A percentile compares a stretch with the other conserved stretches of the same genome.
Evolutionary conservation across 1,284 basidiomycete genomes (phyloP).

Genomic region (Cutaneotrichosporon arboriforme): DNA sequence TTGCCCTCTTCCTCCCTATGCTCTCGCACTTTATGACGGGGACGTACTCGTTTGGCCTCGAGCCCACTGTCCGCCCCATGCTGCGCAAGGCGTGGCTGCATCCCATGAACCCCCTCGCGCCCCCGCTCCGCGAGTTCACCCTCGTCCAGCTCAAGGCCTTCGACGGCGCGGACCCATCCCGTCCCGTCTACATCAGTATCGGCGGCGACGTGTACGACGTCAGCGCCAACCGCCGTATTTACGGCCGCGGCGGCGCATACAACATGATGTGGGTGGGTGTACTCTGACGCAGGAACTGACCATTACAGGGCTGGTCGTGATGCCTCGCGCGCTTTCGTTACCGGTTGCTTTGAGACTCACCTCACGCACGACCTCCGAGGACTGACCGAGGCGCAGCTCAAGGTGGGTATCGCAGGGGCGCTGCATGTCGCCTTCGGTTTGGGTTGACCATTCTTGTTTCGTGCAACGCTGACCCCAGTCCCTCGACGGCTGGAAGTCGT

Average conservation of each 20-base stretch:
- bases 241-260: constrained; percentile 48
- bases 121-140: constrained; percentile 20
- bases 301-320: constrained; percentile 67
- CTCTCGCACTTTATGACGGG: constrained; percentile 37
- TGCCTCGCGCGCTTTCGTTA: constrained; percentile 81
- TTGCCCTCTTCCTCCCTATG: constrained; percentile 37
- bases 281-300: not conserved
- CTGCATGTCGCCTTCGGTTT: not conserved
- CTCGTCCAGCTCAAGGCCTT: constrained; percentile 57
- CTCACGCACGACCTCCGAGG: constrained; percentile 84
- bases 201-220: constrained; percentile 63
- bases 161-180: constrained; percentile 63
- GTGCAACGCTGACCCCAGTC: constrained; percentile 51
- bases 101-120: constrained; percentile 8
- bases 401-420: too few species aligned
- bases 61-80: constrained; percentile 7
- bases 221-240: constrained; percentile 44
- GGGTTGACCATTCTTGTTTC: too few species aligned
- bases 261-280: constrained; percentile 43
- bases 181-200: constrained; percentile 81
- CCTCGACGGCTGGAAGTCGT: constrained; percentile 78
- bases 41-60: constrained; percentile 31
- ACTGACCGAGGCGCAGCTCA: constrained; percentile 63
- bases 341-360: constrained; percentile 83
- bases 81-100: constrained; percentile 1